Evolutionary conservation across 768 basidiomycete genomes (phyloP).

Genomic region (Lactarius quietus): DNA sequence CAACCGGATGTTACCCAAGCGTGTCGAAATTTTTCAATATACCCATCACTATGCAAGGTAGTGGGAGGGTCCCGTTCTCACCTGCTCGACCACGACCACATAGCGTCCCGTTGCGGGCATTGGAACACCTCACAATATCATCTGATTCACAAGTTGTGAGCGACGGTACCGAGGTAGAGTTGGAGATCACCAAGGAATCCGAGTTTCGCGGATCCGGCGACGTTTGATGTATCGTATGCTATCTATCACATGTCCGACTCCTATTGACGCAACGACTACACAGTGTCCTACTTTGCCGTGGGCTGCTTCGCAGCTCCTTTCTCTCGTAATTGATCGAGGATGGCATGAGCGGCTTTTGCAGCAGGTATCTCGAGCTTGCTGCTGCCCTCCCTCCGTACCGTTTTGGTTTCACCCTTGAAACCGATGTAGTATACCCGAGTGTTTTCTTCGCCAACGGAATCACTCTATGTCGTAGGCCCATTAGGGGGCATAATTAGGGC

Average conservation of each 20-base stretch:
- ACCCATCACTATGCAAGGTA: not conserved
- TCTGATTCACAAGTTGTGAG: not conserved
- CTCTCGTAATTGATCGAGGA: slow-evolving; percentile 56
- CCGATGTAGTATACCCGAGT: slow-evolving; percentile 76
- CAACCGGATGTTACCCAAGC: not conserved
- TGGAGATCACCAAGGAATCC: too few relatives aligned
- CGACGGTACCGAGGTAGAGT: not conserved
- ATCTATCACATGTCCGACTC: not conserved
- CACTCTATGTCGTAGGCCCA: slow-evolving; percentile 43
- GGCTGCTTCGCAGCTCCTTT: slow-evolving; percentile 59
- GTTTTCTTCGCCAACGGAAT: slow-evolving; percentile 60
- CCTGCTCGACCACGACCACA: not conserved
- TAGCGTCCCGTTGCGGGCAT: not conserved
- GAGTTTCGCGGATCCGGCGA: not conserved
- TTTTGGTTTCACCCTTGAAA: slow-evolving; percentile 71
- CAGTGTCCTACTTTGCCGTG: slow-evolving; percentile 45
- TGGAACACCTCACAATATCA: not conserved
- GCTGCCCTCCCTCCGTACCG: slow-evolving; percentile 52
- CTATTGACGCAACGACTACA: not conserved
- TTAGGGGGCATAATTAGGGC: slow-evolving; percentile 15
- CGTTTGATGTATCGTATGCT: slow-evolving; percentile 3
- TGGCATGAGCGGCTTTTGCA: slow-evolving; percentile 73
- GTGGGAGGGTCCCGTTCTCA: not conserved
- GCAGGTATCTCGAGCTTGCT: slow-evolving; percentile 72
- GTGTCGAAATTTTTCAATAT: not conserved